phyloP scores from a whole-genome alignment of 2,329 filamentous ascomycete species.

The Coleophoma crateriformis region DNA sequence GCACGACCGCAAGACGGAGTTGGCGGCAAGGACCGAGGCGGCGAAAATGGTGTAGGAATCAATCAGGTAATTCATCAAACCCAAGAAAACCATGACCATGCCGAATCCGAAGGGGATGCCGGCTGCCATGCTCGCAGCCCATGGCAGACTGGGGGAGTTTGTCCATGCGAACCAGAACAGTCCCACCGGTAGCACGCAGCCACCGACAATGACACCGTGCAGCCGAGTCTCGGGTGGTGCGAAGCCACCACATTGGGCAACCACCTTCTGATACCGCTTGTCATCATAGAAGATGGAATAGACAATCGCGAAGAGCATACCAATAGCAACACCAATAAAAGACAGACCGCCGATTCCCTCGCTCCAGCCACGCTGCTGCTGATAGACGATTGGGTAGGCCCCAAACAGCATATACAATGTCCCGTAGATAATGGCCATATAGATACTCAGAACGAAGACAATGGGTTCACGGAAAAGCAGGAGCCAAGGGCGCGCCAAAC shows the following conservation, averaged over 20 bases:
- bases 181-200: constrained; percentile 53
- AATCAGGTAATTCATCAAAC: constrained; percentile 60
- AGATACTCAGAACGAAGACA: constrained; percentile 57
- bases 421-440: constrained; percentile 55
- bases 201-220: constrained; percentile 54
- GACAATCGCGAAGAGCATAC: constrained; percentile 52
- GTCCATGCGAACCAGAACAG: constrained; percentile 67
- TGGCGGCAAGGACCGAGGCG: constrained; percentile 69
- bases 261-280: constrained; percentile 44
- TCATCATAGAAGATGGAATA: constrained; percentile 48
- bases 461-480: constrained; percentile 66
- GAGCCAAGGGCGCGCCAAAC: constrained; percentile 59
- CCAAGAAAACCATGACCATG: constrained; percentile 58
- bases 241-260: constrained; percentile 49
- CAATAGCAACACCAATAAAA: constrained; percentile 63
- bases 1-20: constrained; percentile 63
- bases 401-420: constrained; percentile 52
- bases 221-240: constrained; percentile 64
- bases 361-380: constrained; percentile 50
- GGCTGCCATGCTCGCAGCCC: background rate
- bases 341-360: constrained; percentile 54
- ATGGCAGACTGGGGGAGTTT: constrained; percentile 32
- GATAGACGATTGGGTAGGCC: constrained; percentile 61
- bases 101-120: constrained; percentile 29
- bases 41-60: constrained; percentile 69